phyloP scores from a whole-genome alignment of 225 moss, liverwort and hornwort species.

The Straminergon stramineum region DNA sequence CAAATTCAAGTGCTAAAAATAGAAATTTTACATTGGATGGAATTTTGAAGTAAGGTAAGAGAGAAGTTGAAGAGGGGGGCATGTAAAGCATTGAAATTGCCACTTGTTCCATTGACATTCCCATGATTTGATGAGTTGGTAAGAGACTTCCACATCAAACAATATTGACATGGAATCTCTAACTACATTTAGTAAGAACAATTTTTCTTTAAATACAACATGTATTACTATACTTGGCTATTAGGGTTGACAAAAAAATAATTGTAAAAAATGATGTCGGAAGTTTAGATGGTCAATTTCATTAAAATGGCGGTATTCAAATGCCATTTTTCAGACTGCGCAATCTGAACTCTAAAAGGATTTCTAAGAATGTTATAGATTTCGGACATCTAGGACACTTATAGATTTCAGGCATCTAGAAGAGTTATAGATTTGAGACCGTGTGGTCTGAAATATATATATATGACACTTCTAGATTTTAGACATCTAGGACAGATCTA shows the following conservation, averaged over 20 bases:
- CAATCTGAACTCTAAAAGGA: too few relatives aligned
- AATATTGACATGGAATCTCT: not conserved
- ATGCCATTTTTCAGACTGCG: too few relatives aligned
- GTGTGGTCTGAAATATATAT: too few relatives aligned
- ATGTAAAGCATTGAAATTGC: not conserved
- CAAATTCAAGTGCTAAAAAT: not conserved
- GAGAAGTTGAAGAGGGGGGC: not conserved
- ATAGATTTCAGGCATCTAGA: too few relatives aligned
- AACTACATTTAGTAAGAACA: not conserved
- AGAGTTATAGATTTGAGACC: too few relatives aligned
- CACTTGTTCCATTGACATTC: not conserved
- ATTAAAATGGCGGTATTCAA: too few relatives aligned
- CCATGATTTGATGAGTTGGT: not conserved
- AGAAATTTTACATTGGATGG: not conserved
- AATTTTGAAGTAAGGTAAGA: not conserved
- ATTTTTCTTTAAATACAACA: not conserved
- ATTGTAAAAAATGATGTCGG: rapidly evolving
- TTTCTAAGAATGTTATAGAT: too few relatives aligned
- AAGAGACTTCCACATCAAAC: not conserved
- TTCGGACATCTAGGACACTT: too few relatives aligned
- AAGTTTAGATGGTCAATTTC: too few relatives aligned
- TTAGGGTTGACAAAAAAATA: not conserved
- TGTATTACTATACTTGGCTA: not conserved
- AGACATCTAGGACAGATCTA: too few relatives aligned
- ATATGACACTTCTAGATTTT: too few relatives aligned